Evolutionary conservation across 1,284 basidiomycete species (phyloP).

Genomic region (Uromyces viciae-fabae): DNA sequence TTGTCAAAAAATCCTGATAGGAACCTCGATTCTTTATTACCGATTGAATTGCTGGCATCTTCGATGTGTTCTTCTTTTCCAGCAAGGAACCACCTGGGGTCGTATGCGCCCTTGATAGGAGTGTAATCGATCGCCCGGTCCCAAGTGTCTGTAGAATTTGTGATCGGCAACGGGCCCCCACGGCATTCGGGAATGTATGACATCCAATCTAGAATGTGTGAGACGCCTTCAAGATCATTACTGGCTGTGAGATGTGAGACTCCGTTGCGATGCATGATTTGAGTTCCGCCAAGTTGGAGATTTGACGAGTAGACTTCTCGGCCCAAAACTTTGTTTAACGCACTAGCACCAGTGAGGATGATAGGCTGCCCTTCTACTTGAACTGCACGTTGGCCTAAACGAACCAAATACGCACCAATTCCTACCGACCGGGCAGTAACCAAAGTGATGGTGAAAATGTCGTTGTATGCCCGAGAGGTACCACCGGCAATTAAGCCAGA

Average conservation of each 20-base stretch:
- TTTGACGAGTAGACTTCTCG: conserved; percentile 99
- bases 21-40: conserved; percentile 62
- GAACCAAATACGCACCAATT: conserved; percentile 98
- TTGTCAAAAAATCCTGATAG: conserved; percentile 92
- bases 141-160: conserved; percentile 72
- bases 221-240: conserved; percentile 90
- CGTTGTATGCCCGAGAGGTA: conserved; percentile 95
- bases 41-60: no score
- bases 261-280: conserved; percentile 99
- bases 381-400: conserved; percentile 93
- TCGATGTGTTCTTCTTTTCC: conserved; percentile 80
- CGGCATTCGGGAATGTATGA: conserved; percentile 84
- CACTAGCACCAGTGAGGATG: conserved; percentile 94
- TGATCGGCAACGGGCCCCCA: conserved; percentile 71
- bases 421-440: conserved; percentile 98
- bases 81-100: conserved; percentile 95
- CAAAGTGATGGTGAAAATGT: conserved; percentile 98
- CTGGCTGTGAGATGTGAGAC: conserved; percentile 91
- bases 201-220: conserved; percentile 89
- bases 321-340: conserved; percentile 97
- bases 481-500: conserved; percentile 98
- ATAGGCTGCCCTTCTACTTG: conserved; percentile 99
- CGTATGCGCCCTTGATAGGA: conserved; percentile 91
- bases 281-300: conserved; percentile 92
- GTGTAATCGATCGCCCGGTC: conserved; percentile 86